Conservation (phyloP, 225 moss, liverwort and hornwort genomes). For the Pleurozium schreberi region DNA sequence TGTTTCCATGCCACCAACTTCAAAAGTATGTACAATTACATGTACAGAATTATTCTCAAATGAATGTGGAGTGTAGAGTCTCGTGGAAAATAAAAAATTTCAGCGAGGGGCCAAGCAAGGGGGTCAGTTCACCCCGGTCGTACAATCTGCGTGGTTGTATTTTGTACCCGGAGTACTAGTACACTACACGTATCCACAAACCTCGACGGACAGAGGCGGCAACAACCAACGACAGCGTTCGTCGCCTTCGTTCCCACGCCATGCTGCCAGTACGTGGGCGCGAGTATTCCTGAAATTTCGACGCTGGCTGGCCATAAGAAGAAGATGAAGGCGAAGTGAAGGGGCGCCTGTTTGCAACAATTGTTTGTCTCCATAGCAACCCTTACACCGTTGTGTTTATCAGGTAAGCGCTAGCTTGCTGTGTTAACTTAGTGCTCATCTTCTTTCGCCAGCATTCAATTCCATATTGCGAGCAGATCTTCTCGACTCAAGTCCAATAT, state of each 20-base stretch:
- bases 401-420: no score
- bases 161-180: neutral
- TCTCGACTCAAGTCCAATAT: neutral
- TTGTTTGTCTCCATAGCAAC: neutral
- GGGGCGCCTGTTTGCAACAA: neutral
- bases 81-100: no score
- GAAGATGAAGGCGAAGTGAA: neutral
- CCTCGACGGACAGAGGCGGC: neutral
- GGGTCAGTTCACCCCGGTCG: no score
- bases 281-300: neutral
- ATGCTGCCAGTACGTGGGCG: conserved; percentile 2
- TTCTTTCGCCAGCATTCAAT: neutral
- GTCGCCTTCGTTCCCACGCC: neutral
- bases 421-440: neutral
- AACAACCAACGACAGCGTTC: neutral
- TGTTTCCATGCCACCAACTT: neutral
- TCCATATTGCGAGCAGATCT: neutral
- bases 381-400: neutral
- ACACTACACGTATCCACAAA: neutral
- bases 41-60: neutral
- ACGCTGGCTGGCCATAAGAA: neutral
- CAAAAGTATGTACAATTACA: neutral
- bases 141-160: neutral
- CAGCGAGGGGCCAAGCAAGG: no score
- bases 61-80: no score